phyloP scores from a whole-genome alignment of 768 basidiomycete genomes.

The Tubosaeta sp. region DNA sequence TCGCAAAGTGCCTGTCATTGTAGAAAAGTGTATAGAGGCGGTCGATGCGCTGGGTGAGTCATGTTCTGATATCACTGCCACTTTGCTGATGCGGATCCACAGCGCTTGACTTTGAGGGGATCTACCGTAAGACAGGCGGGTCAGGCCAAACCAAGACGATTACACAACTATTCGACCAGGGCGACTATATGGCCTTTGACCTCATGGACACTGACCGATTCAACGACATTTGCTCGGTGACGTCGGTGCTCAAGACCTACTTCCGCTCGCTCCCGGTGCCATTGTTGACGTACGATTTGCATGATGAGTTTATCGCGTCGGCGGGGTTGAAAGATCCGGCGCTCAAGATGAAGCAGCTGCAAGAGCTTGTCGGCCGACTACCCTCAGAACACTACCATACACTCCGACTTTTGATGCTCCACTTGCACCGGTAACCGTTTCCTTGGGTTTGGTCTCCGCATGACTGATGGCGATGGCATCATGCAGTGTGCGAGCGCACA shows the following conservation, averaged over 20 bases:
- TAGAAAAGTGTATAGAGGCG: conserved; percentile 93
- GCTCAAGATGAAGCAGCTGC: conserved; percentile 55
- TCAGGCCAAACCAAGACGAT: conserved; percentile 89
- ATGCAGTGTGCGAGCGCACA: conserved; percentile 54
- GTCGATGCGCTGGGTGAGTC: conserved; percentile 80
- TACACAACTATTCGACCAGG: conserved; percentile 91
- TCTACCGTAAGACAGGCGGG: conserved; percentile 97
- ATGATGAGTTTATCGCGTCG: conserved; percentile 84
- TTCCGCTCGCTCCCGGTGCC: conserved; percentile 92
- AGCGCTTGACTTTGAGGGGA: conserved; percentile 96
- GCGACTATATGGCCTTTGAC: conserved; percentile 87
- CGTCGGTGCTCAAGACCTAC: conserved; percentile 95
- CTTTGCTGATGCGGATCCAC: conserved; percentile 1
- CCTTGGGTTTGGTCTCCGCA: not conserved
- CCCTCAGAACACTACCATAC: conserved; percentile 90
- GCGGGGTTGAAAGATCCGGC: conserved; percentile 62
- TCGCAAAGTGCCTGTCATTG: conserved; percentile 76
- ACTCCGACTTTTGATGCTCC: conserved; percentile 74
- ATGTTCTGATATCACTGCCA: not conserved
- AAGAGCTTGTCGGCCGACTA: conserved; percentile 68
- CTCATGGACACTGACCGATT: conserved; percentile 82
- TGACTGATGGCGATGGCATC: conserved; percentile 2
- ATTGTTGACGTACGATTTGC: conserved; percentile 84
- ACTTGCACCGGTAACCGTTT: conserved; percentile 69
- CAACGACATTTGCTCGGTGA: conserved; percentile 96